Conservation (phyloP, 2,329 filamentous ascomycete species). For the Pyricularia grisea region DNA sequence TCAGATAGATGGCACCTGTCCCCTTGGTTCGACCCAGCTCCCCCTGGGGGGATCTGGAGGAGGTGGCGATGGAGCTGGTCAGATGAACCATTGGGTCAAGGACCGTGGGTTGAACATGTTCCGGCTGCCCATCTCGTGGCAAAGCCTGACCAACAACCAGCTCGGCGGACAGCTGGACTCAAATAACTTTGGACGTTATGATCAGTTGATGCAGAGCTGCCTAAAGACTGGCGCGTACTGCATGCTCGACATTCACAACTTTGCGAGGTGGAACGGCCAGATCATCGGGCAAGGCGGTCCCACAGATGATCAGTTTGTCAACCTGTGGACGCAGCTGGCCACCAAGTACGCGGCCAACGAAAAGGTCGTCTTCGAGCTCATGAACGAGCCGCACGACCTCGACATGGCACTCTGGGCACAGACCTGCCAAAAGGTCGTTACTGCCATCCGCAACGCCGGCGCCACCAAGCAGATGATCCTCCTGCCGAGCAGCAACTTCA, state of each 20-base stretch:
- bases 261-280: constrained; percentile 48
- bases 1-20: constrained; percentile 26
- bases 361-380: constrained; percentile 53
- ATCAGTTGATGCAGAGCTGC: constrained; percentile 39
- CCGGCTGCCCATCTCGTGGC: constrained; percentile 44
- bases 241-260: constrained; percentile 46
- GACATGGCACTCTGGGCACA: constrained; percentile 48
- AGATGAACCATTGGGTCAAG: constrained; percentile 47
- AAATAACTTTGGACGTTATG: constrained; percentile 33
- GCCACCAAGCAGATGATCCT: constrained; percentile 60
- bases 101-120: constrained; percentile 46
- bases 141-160: constrained; percentile 35
- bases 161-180: constrained; percentile 31
- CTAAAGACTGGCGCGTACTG: constrained; percentile 36
- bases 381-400: constrained; percentile 61
- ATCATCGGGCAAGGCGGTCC: constrained; percentile 60
- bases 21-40: constrained; percentile 17
- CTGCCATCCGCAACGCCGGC: constrained; percentile 46
- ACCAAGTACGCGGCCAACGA: constrained; percentile 43
- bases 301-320: constrained; percentile 49
- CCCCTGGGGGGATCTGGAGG: constrained; percentile 18
- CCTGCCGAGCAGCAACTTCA: constrained; percentile 43
- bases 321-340: constrained; percentile 49
- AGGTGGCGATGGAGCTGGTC: constrained; percentile 25
- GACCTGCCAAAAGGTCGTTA: constrained; percentile 53